Evolutionary conservation across 371 early-diverging fungal genomes (phyloP).

Genomic region (Fennellomyces sp.): DNA sequence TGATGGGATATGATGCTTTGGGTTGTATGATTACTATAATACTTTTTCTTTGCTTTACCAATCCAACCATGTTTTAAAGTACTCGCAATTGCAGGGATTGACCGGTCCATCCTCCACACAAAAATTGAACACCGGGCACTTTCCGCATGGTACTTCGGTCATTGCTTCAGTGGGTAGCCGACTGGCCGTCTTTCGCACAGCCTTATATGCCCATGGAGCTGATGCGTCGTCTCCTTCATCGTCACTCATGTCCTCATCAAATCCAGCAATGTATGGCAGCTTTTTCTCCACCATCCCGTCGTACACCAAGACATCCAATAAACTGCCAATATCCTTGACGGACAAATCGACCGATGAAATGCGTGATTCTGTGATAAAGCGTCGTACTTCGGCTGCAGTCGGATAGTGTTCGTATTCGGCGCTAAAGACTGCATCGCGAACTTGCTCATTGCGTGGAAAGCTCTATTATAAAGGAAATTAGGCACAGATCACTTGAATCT

Average conservation of each 20-base stretch:
- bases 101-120: conserved; percentile 77
- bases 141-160: conserved; percentile 86
- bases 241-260: conserved; percentile 53
- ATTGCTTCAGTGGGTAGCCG: conserved; percentile 56
- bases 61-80: conserved; percentile 78
- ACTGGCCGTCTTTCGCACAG: conserved; percentile 52
- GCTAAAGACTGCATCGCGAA: conserved; percentile 57
- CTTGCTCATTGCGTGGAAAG: conserved; percentile 60
- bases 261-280: conserved; percentile 53
- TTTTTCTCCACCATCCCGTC: conserved; percentile 86
- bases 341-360: conserved; percentile 79
- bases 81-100: conserved; percentile 76
- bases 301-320: conserved; percentile 88
- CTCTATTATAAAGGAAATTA: conserved; percentile 45
- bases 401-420: conserved; percentile 70
- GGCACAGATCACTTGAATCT: too few relatives aligned
- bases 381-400: conserved; percentile 69
- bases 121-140: conserved; percentile 74
- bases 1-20: too few relatives aligned
- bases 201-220: conserved; percentile 78
- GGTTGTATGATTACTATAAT: too few relatives aligned
- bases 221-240: conserved; percentile 48
- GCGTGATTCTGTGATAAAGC: conserved; percentile 70
- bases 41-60: conserved; percentile 26
- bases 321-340: conserved; percentile 74